A percentile compares a stretch with the other conserved stretches of the same genome.
These are phyloP conservation scores for Neurospora terricola DNA, from an alignment of 495 filamentous ascomycete genomes.

Conservation along the genomic window DNA sequence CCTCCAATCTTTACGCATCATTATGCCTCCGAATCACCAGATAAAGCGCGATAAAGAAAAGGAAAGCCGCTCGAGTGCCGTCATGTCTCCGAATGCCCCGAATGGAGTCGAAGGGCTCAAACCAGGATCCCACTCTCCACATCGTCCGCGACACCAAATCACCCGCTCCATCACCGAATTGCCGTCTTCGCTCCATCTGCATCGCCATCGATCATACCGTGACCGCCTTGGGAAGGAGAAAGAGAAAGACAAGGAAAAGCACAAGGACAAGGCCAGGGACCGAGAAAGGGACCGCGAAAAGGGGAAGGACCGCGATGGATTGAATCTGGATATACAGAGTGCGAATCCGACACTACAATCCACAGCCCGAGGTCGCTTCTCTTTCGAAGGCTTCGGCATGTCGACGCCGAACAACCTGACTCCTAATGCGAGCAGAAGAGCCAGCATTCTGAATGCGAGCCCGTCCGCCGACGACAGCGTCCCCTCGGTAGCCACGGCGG, in stretches of 20 bases:
- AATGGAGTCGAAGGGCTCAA: slow-evolving; percentile 24
- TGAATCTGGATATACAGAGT: slow-evolving; percentile 23
- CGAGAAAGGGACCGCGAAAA: slow-evolving; percentile 21
- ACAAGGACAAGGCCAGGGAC: slow-evolving; percentile 6
- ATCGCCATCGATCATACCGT: slow-evolving; percentile 32
- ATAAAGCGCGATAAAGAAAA: neutral
- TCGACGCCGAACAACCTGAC: slow-evolving; percentile 30
- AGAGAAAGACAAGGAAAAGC: slow-evolving; percentile 3
- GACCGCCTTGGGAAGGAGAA: slow-evolving; percentile 13
- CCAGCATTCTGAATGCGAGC: slow-evolving; percentile 26
- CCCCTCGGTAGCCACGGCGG: neutral
- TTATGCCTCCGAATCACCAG: neutral
- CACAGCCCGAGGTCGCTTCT: slow-evolving; percentile 11
- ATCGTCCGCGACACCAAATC: slow-evolving; percentile 37
- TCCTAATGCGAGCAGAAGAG: slow-evolving; percentile 30
- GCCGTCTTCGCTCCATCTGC: slow-evolving; percentile 36
- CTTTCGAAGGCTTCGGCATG: slow-evolving; percentile 32
- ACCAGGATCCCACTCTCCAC: slow-evolving; percentile 20
- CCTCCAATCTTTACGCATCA: neutral
- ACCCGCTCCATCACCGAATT: slow-evolving; percentile 41
- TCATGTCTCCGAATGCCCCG: slow-evolving; percentile 7
- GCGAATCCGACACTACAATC: slow-evolving; percentile 15
- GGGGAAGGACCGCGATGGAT: slow-evolving; percentile 25
- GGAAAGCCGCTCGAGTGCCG: neutral
- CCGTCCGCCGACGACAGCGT: slow-evolving; percentile 20